phyloP scores from a whole-genome alignment of 2,329 filamentous ascomycete genomes.

The Alternaria incomplexa region DNA sequence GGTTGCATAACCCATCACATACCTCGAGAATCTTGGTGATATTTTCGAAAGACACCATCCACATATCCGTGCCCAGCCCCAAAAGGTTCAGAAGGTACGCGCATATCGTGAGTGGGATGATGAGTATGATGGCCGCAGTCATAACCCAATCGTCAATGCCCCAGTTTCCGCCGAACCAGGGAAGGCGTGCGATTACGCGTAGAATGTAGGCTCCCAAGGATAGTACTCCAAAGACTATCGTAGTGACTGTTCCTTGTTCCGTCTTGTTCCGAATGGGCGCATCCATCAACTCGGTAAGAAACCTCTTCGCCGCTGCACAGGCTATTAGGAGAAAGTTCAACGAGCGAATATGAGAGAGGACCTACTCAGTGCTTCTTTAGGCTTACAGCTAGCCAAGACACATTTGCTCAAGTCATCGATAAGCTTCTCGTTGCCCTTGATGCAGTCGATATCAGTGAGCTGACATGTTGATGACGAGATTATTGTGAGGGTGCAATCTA shows the following conservation, averaged over 20 bases:
- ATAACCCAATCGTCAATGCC: slow-evolving; percentile 51
- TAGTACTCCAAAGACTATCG: slow-evolving; percentile 42
- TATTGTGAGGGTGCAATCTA: slow-evolving; percentile 27
- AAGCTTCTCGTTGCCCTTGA: slow-evolving; percentile 24
- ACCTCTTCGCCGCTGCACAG: slow-evolving; percentile 47
- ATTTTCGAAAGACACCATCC: slow-evolving; percentile 53
- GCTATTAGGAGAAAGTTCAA: not conserved
- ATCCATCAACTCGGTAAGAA: slow-evolving; percentile 32
- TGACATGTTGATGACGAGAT: slow-evolving; percentile 31
- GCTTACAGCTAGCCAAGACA: slow-evolving; percentile 27
- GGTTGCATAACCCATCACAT: not conserved
- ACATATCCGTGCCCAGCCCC: slow-evolving; percentile 60
- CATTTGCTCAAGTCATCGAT: slow-evolving; percentile 24
- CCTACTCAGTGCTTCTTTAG: slow-evolving; percentile 36
- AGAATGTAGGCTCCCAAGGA: slow-evolving; percentile 41
- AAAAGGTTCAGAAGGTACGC: slow-evolving; percentile 30
- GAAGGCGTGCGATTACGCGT: slow-evolving; percentile 45
- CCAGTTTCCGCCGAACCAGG: slow-evolving; percentile 44
- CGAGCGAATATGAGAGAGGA: not conserved
- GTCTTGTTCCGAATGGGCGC: slow-evolving; percentile 45
- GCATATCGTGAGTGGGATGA: slow-evolving; percentile 24
- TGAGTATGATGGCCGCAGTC: slow-evolving; percentile 12
- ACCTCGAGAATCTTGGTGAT: slow-evolving; percentile 54
- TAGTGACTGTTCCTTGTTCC: slow-evolving; percentile 44
- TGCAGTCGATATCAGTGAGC: slow-evolving; percentile 33